Evolutionary conservation across 805 yeast species (phyloP), one percentile per base, ranked within the genome.

Genomic region (Candida gorgasii): DNA sequence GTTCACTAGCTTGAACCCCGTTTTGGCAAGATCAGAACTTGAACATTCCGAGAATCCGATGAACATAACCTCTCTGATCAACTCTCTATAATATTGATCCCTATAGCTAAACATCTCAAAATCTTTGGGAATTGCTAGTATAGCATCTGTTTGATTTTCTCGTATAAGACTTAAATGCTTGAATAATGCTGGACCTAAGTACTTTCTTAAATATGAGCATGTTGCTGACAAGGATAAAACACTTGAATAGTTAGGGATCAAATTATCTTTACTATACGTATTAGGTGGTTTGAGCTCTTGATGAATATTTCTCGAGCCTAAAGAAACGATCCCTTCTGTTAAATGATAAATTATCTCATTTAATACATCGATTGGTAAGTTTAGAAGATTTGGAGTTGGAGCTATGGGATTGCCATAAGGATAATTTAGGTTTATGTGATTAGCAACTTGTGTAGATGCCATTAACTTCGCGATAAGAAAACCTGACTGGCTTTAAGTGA

Each of bases 131-230:
- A 44, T 43, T 1, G 53, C 47, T 31, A 63, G 42, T 6, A 61
- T 40, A 3, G 59, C 54, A 46, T 64, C 69, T 2, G 57, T 43
- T 39, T 57, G 61, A 40, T 60, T 62, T 16, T 42, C 30, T 17
- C 69, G 40, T 5, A 62, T 50, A 31, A 64, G 44, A 40, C 69
- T 64, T 5, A 56, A 13, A 13, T 46, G 45, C 6, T 35, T 36
- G 39, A 60, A 63, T 14, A 62, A 15, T 2, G 39, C 17, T 6
- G 52, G 53, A 0, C 59, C 63, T 11, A 59, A 37, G 12, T 48
- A 39, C 11, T 28, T 33, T 13, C 69, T 49, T 3, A 64, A 44
- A 7, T 40, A 40, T 8, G 36, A 40, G 36, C 67, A 62, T 11
- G 67, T 60, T 8, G 55, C 45, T 3, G 61, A 51, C 12, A 63